Evolutionary conservation across 2,329 filamentous ascomycete genomes (phyloP).

Genomic region (Fusarium illudens): DNA sequence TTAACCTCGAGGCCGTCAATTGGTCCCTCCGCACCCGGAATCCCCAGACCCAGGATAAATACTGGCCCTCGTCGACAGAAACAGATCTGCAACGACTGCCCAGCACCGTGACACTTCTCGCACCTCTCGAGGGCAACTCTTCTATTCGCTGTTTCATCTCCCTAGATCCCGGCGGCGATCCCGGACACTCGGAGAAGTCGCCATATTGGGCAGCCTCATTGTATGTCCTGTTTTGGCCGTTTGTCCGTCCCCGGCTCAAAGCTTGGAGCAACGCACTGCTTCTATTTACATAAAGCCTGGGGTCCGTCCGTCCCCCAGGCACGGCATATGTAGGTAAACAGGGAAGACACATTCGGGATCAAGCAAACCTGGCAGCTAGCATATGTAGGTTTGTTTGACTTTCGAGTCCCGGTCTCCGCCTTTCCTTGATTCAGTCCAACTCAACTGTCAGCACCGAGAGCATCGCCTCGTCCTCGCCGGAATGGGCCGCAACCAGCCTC

Average conservation of each 20-base stretch:
- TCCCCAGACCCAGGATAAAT: conserved; percentile 6
- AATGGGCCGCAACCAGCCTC: conserved; percentile 1
- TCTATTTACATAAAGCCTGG: conserved; percentile 31
- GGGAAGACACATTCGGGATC: conserved; percentile 3
- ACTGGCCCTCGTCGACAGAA: neutral
- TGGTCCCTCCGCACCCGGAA: conserved; percentile 3
- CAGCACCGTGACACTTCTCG: neutral
- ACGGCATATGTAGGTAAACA: conserved; percentile 26
- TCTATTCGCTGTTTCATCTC: conserved; percentile 9
- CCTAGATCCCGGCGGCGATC: conserved; percentile 17
- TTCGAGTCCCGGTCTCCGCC: neutral
- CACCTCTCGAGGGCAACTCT: neutral
- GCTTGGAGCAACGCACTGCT: conserved; percentile 20
- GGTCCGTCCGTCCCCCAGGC: conserved; percentile 1
- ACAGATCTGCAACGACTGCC: conserved; percentile 4
- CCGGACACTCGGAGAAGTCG: conserved; percentile 7
- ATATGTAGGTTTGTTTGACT: neutral
- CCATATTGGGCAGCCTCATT: conserved; percentile 22
- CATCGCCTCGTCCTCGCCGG: neutral
- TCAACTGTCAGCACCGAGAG: neutral
- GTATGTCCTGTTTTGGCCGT: conserved; percentile 19
- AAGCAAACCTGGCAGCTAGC: conserved; percentile 1
- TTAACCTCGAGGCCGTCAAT: conserved; percentile 5
- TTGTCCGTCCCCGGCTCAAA: conserved; percentile 12
- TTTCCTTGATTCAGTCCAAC: neutral